Evolutionary conservation across 768 basidiomycete genomes (phyloP).

Genomic region (Omphalotus guepiniiformis): DNA sequence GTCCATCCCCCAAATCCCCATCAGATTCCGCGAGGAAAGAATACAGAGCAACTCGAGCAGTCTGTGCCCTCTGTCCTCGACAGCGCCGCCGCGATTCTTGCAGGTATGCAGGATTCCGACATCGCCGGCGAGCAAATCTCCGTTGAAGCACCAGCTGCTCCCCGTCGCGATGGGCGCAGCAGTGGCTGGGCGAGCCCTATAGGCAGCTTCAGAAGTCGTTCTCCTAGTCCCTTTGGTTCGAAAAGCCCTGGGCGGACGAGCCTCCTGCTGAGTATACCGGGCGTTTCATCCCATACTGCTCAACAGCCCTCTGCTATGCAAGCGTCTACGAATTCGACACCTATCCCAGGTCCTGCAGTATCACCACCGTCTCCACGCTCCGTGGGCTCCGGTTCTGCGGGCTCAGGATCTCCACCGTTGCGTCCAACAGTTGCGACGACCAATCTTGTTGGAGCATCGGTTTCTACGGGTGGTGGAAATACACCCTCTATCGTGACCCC

Average conservation of each 20-base stretch:
- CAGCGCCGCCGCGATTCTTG: constrained; percentile 71
- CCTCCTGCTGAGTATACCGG: constrained; percentile 49
- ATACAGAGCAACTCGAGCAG: constrained; percentile 70
- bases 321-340: too few species aligned
- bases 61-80: constrained; percentile 85
- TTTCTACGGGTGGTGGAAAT: constrained; percentile 11
- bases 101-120: constrained; percentile 31
- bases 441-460: too few species aligned
- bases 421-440: too few species aligned
- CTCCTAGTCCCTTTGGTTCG: constrained; percentile 49
- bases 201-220: constrained; percentile 62
- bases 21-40: constrained; percentile 66
- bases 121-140: constrained; percentile 56
- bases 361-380: too few species aligned
- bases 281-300: constrained; percentile 22
- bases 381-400: too few species aligned
- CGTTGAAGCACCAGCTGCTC: constrained; percentile 50
- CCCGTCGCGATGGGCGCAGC: not conserved
- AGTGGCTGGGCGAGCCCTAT: constrained; percentile 27
- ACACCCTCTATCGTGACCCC: constrained; percentile 39
- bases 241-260: constrained; percentile 27
- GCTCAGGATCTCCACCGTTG: too few species aligned
- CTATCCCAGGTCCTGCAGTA: too few species aligned
- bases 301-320: too few species aligned
- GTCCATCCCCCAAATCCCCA: constrained; percentile 53